A percentile compares a stretch with the other conserved stretches of the same genome.
Evolutionary conservation across 345 rosid genomes (phyloP).

Genomic region (Pelargonium nanum): DNA sequence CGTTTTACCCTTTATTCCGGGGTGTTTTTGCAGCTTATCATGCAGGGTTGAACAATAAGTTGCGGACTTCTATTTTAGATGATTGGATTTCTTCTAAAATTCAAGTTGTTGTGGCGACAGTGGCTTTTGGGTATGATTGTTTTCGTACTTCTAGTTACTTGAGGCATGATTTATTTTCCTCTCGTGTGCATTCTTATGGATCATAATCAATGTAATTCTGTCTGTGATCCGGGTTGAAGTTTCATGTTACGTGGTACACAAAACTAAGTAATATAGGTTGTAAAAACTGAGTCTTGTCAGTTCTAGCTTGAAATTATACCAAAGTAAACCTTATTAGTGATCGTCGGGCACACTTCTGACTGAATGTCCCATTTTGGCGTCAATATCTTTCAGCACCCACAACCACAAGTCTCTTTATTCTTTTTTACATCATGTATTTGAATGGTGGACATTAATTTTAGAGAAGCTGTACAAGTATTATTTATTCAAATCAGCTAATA

Average conservation of each 20-base stretch:
- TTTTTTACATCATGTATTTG: neutral
- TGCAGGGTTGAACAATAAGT: constrained; percentile 76
- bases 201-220: neutral
- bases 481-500: too few species aligned
- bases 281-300: neutral
- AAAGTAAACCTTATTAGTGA: neutral
- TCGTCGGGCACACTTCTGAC: neutral
- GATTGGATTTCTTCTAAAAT: constrained; percentile 85
- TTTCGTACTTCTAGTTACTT: constrained; percentile 10
- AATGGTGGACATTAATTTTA: neutral
- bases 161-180: neutral
- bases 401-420: neutral
- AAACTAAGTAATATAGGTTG: neutral
- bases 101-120: constrained; percentile 96
- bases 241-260: neutral
- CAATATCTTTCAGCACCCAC: neutral
- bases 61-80: constrained; percentile 74
- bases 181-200: neutral
- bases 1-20: neutral
- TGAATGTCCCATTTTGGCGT: neutral
- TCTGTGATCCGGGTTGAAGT: neutral
- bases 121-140: constrained; percentile 81
- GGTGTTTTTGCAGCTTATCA: constrained; percentile 63
- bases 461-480: too few species aligned
- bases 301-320: neutral